Evolutionary conservation across 2,329 filamentous ascomycete species (phyloP), one percentile per base, ranked within the genome.

Genomic region (Fusarium foetens): DNA sequence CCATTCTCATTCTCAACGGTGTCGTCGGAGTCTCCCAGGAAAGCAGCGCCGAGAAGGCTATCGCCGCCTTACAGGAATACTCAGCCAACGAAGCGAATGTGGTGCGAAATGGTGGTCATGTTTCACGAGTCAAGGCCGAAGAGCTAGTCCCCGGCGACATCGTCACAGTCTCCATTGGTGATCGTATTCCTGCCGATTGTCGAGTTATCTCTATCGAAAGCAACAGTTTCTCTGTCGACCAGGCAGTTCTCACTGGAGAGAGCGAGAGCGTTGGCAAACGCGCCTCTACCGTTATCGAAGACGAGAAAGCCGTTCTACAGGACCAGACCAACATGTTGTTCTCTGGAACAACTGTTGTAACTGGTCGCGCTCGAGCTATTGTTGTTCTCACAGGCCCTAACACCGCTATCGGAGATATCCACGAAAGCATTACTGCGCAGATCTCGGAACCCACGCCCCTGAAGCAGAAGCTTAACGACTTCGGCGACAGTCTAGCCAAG

Each of bases 401-500:
- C 78, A 99, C 96, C 31, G 96, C 96, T 41, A 99, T 99, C 83
- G 96, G 96, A 77, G 96, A 98, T 81, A 99, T 99, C 73, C 96
- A 99, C 81, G 96, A 98, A 84, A 98, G 95, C 86, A 99, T 99
- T 80, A 95, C 94, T 11, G 93, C 95, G 41, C 97, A 99, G 83
- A 99, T 99, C 78, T 98, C 95, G 27, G 95, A 97, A 81, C 96
- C 96, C 0, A 99, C 96, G 1, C 96, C 96, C 19, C 84, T 99
- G 76, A 99, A 99, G 87, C 94, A 99, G 87, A 99, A 99, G 86
- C 88, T 99, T 71, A 98, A 99, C 82, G 94, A 98, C 78, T 99
- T 99, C 80, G 97, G 96, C 71, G 96, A 99, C 83, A 92, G 89
- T 80, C 87, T 99, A 71, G 97, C 97, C 77, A 99, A 98, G 87